phyloP scores from a whole-genome alignment of 2,329 filamentous ascomycete genomes.

The Leptographium lundbergii region DNA sequence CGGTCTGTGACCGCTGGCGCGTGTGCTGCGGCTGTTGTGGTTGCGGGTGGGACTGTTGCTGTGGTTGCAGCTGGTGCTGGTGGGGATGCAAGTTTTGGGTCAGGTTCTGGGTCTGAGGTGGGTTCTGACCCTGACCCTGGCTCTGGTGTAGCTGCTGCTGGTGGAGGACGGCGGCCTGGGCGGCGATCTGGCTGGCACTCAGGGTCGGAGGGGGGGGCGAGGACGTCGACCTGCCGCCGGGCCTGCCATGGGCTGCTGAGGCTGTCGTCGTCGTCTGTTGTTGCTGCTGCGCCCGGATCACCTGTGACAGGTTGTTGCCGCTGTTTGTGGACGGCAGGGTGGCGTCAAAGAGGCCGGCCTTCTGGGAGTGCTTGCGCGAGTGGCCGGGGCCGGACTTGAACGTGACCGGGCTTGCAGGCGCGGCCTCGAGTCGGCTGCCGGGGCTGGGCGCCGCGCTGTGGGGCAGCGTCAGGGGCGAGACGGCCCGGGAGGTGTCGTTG shows the following conservation, averaged over 20 bases:
- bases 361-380: slow-evolving; percentile 56
- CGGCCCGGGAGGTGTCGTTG: slow-evolving; percentile 15
- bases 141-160: slow-evolving; percentile 38
- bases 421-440: slow-evolving; percentile 6
- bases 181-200: slow-evolving; percentile 65
- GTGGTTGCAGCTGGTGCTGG: slow-evolving; percentile 19
- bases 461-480: slow-evolving; percentile 30
- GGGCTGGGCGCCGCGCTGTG: neutral
- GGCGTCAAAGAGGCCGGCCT: slow-evolving; percentile 65
- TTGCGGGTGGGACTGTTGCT: slow-evolving; percentile 40
- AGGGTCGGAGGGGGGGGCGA: slow-evolving; percentile 17
- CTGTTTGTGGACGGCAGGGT: slow-evolving; percentile 48
- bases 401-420: slow-evolving; percentile 17
- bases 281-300: slow-evolving; percentile 29
- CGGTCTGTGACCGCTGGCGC: slow-evolving; percentile 63
- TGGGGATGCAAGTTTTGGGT: slow-evolving; percentile 21
- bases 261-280: neutral
- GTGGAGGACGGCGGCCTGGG: slow-evolving; percentile 63
- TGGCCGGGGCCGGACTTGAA: slow-evolving; percentile 20
- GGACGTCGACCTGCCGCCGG: neutral
- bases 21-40: slow-evolving; percentile 25
- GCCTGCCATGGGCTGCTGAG: slow-evolving; percentile 5
- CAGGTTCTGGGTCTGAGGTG: slow-evolving; percentile 26
- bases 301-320: slow-evolving; percentile 39
- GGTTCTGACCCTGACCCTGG: slow-evolving; percentile 23